Conservation (phyloP, 768 basidiomycete genomes). For the Rhizopogon rudus region DNA sequence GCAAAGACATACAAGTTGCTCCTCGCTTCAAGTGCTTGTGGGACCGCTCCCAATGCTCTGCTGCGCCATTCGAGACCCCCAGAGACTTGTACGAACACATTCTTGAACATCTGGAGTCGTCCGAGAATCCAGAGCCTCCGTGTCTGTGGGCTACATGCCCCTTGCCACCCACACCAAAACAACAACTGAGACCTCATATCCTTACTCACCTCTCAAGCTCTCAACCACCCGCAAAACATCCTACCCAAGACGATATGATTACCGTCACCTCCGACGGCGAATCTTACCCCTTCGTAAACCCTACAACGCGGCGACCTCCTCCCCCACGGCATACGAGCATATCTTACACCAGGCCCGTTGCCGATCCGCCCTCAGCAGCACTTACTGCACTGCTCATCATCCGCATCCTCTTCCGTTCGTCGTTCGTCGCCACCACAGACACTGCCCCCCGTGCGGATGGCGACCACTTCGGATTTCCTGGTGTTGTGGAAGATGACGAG, state of each 20-base stretch:
- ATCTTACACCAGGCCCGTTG: constrained; percentile 50
- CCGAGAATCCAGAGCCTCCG: constrained; percentile 38
- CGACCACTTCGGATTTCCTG: constrained; percentile 91
- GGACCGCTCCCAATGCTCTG: constrained; percentile 56
- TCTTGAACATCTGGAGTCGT: constrained; percentile 47
- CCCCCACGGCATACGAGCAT: constrained; percentile 64
- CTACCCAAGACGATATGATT: constrained; percentile 69
- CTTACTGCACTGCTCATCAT: constrained; percentile 80
- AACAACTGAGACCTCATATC: constrained; percentile 58
- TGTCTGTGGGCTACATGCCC: constrained; percentile 77
- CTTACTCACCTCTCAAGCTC: constrained; percentile 71
- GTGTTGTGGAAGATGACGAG: constrained; percentile 72
- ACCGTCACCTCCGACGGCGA: constrained; percentile 52
- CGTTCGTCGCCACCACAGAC: constrained; percentile 64
- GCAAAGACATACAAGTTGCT: constrained; percentile 49
- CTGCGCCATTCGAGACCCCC: constrained; percentile 41
- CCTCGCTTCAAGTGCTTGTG: constrained; percentile 77
- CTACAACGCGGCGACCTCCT: constrained; percentile 66
- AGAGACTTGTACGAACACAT: constrained; percentile 75
- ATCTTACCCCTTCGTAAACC: constrained; percentile 52
- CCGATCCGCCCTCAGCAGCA: constrained; percentile 67
- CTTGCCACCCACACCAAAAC: constrained; percentile 39
- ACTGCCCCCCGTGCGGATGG: constrained; percentile 65
- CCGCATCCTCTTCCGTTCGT: constrained; percentile 76
- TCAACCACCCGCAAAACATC: constrained; percentile 51